A percentile compares a stretch with the other conserved stretches of the same genome.
phyloP scores from a whole-genome alignment of 2,329 filamentous ascomycete genomes.

The Pseudopithomyces maydicus region DNA sequence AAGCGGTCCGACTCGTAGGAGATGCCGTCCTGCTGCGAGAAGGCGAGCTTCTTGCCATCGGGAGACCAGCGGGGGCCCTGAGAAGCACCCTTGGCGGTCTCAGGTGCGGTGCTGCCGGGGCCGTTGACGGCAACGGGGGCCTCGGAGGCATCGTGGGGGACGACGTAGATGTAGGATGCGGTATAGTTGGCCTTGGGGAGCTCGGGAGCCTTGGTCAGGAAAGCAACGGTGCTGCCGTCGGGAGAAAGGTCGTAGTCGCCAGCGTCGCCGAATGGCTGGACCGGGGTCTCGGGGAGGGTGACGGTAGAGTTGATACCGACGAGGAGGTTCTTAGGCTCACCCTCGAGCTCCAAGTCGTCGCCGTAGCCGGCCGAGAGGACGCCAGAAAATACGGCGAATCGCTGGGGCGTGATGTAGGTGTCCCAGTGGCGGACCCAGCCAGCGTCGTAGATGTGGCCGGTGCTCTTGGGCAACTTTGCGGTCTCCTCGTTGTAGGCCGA shows the following conservation, averaged over 20 bases:
- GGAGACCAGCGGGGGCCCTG: slow-evolving; percentile 73
- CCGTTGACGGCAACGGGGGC: slow-evolving; percentile 39
- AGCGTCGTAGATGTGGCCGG: slow-evolving; percentile 72
- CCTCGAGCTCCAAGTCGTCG: slow-evolving; percentile 28
- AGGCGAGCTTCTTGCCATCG: slow-evolving; percentile 72
- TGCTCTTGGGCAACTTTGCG: slow-evolving; percentile 63
- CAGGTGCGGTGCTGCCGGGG: slow-evolving; percentile 33
- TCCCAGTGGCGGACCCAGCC: slow-evolving; percentile 87
- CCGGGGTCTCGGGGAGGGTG: slow-evolving; percentile 66
- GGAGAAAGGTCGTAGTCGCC: slow-evolving; percentile 77
- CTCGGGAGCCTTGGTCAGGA: slow-evolving; percentile 75
- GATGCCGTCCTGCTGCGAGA: slow-evolving; percentile 71
- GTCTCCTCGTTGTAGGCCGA: slow-evolving; percentile 69
- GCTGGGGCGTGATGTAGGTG: slow-evolving; percentile 69
- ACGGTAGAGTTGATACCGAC: slow-evolving; percentile 64
- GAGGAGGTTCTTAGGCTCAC: slow-evolving; percentile 53
- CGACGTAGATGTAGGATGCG: slow-evolving; percentile 79
- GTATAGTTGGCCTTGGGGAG: slow-evolving; percentile 76
- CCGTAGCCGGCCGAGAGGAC: slow-evolving; percentile 53
- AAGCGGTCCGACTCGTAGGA: slow-evolving; percentile 79
- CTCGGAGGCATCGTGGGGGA: slow-evolving; percentile 67
- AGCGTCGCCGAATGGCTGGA: slow-evolving; percentile 76
- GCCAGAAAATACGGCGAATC: slow-evolving; percentile 75
- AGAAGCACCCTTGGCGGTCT: slow-evolving; percentile 65
- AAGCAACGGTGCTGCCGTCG: slow-evolving; percentile 66